These are phyloP conservation scores for Eruca vesicaria DNA, from an alignment of 441 rosid genomes.

Conservation along the genomic window DNA sequence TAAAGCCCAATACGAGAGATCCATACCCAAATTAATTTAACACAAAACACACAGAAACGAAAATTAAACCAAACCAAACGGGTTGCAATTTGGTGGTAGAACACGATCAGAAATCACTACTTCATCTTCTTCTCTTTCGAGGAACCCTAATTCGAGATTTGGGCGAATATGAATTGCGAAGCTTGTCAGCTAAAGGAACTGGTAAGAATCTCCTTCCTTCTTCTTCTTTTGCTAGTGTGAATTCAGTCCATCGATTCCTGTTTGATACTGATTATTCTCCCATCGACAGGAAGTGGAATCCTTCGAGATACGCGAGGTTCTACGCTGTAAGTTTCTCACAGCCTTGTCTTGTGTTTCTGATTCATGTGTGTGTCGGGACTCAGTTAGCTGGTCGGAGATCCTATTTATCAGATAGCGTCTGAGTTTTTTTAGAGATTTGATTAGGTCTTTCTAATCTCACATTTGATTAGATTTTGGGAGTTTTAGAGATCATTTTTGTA, in stretches of 20 bases:
- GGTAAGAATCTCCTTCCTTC: conserved; percentile 36
- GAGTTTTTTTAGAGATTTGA: background rate
- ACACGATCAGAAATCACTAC: background rate
- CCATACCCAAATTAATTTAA: background rate
- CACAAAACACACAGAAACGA: background rate
- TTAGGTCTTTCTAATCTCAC: conserved; percentile 1
- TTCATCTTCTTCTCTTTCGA: background rate
- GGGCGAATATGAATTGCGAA: conserved; percentile 78
- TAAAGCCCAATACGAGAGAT: background rate
- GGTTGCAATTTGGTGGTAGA: too few species aligned
- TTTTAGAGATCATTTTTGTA: background rate
- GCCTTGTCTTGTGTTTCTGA: background rate
- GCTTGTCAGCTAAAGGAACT: conserved; percentile 94
- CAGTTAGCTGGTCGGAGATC: background rate
- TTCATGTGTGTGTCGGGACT: background rate
- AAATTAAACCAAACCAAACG: too few species aligned
- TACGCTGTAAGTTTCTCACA: conserved; percentile 60
- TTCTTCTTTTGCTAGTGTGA: background rate
- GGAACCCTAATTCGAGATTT: background rate
- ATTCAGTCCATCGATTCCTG: background rate
- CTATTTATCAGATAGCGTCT: background rate
- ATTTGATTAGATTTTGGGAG: background rate
- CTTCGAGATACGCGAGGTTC: conserved; percentile 83
- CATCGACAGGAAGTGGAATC: conserved; percentile 73
- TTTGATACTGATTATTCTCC: background rate